These are phyloP conservation scores for Solanum megistacrolobum DNA, from an alignment of 257 asterid genomes.

Conservation along the genomic window DNA sequence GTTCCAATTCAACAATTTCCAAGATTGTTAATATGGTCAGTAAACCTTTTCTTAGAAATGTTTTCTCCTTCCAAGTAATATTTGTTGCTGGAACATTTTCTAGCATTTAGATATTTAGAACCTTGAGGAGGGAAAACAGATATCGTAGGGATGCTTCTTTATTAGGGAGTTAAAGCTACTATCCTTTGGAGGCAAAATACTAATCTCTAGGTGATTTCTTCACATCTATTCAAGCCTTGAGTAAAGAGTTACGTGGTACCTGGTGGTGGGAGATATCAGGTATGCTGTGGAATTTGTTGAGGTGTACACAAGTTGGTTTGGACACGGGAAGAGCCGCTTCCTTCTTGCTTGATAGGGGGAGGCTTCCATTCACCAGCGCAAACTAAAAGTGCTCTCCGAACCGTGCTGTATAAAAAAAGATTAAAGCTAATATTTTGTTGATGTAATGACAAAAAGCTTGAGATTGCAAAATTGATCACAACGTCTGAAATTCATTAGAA, in stretches of 20 bases:
- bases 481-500: neutral
- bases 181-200: neutral
- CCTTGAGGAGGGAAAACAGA: neutral
- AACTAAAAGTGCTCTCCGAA: too few relatives aligned
- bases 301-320: neutral
- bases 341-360: too few relatives aligned
- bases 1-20: conserved; percentile 88
- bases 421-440: neutral
- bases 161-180: neutral
- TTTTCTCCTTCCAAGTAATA: neutral
- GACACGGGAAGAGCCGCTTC: too few relatives aligned
- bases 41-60: neutral
- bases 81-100: neutral
- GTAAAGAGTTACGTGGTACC: too few relatives aligned
- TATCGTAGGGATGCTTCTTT: neutral
- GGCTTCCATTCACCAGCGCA: too few relatives aligned
- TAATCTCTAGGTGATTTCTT: neutral
- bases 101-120: neutral
- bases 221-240: neutral
- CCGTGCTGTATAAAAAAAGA: too few relatives aligned
- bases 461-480: neutral
- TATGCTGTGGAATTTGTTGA: neutral
- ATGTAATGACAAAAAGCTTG: neutral
- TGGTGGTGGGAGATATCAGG: neutral
- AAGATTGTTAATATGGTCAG: conserved; percentile 86